Conservation (phyloP, 257 asterid species). For the Apocynum venetum region DNA sequence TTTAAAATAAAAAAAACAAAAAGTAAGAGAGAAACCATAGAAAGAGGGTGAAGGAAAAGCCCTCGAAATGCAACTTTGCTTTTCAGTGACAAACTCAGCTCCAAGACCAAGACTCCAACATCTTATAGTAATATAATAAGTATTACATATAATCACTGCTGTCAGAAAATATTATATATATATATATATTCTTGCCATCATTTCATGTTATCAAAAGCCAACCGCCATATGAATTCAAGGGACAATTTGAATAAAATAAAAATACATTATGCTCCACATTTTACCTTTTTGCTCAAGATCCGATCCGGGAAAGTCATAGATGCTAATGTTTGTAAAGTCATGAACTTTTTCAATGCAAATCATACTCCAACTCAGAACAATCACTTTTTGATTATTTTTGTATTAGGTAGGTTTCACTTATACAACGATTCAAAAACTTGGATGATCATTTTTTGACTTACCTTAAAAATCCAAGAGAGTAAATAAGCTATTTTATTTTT, state of each 20-base stretch:
- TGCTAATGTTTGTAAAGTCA: neutral
- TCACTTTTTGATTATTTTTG: neutral
- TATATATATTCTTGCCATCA: neutral
- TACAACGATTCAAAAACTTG: too few relatives aligned
- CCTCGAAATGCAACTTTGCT: neutral
- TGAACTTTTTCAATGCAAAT: neutral
- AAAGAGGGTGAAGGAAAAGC: neutral
- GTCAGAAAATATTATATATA: neutral
- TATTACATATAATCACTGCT: neutral
- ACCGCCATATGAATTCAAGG: neutral
- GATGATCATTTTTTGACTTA: too few relatives aligned
- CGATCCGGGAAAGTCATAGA: constrained; percentile 5
- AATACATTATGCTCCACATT: neutral
- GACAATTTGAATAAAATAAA: neutral
- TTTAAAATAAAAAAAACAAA: too few relatives aligned
- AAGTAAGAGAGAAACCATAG: too few relatives aligned
- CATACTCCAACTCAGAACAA: neutral
- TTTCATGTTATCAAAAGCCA: constrained; percentile 9
- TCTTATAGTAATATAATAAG: neutral
- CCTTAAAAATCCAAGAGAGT: too few relatives aligned
- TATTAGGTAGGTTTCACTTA: too few relatives aligned
- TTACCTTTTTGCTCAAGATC: neutral
- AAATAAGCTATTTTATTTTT: too few relatives aligned
- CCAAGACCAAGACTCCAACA: neutral
- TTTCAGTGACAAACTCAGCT: neutral